Evolutionary conservation across 2,329 filamentous ascomycete genomes (phyloP).

Genomic region (Diplodia intermedia): DNA sequence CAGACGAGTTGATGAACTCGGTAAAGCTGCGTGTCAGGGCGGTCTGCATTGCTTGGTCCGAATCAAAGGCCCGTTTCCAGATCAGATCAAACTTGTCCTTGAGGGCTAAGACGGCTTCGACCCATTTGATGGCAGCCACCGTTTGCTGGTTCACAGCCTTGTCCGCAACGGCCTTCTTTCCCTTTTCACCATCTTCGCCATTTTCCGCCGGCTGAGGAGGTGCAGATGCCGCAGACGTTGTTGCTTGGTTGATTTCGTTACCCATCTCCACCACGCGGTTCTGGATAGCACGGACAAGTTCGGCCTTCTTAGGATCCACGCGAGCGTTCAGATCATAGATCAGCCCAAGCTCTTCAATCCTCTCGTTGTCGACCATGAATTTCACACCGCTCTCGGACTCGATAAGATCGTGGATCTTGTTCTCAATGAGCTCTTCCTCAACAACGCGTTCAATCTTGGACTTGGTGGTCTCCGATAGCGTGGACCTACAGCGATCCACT

Average conservation of each 20-base stretch:
- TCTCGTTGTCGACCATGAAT: constrained; percentile 91
- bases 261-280: constrained; percentile 80
- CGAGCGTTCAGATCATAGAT: constrained; percentile 80
- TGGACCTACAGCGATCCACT: constrained; percentile 80
- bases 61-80: constrained; percentile 73
- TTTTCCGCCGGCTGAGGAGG: constrained; percentile 45
- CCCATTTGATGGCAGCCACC: constrained; percentile 88
- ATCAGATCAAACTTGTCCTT: constrained; percentile 91
- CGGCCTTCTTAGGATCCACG: constrained; percentile 75
- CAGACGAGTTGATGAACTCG: constrained; percentile 81
- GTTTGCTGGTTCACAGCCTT: constrained; percentile 76
- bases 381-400: constrained; percentile 85
- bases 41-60: constrained; percentile 79
- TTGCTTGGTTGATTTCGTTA: constrained; percentile 76
- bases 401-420: constrained; percentile 81
- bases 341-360: constrained; percentile 76
- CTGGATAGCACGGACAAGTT: constrained; percentile 74
- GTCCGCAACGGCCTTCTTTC: constrained; percentile 55
- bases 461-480: constrained; percentile 75
- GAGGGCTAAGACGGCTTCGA: constrained; percentile 83
- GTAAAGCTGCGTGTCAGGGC: constrained; percentile 86
- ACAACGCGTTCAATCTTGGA: constrained; percentile 77
- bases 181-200: constrained; percentile 60
- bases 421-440: constrained; percentile 78
- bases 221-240: constrained; percentile 40